Evolutionary conservation across 345 rosid genomes (phyloP), one percentile per base, ranked within the genome.

Genomic region (Euphorbia tirucalli): DNA sequence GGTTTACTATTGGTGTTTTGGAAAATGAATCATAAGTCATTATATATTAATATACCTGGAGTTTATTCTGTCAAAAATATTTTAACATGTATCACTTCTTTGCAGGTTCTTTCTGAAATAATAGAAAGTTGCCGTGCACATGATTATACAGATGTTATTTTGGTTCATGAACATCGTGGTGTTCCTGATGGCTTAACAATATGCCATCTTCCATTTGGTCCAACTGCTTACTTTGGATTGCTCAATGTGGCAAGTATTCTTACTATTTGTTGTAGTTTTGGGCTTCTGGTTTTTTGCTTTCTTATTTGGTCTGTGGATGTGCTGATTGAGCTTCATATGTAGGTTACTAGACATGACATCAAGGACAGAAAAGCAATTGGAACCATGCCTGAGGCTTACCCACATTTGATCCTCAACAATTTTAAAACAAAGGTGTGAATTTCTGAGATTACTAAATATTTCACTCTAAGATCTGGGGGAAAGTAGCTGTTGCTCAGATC

Each of bases 341-440:
- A 95, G 99, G 97, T 95, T 72, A 92, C 96, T 57, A 86, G 98
- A 81, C 99, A 95, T 80, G 99, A 95, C 74, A 88, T 89, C 70
- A 81, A 84, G 77, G 87, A 81, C 82, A 95, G 84, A 79, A 89
- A 89, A 71, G 74, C 85, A 18, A 85, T 85, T 14, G 97, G 99
- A 61, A 83, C 89, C 37, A 90, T 92, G 97, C 88, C 99, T 2
- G 97, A 88, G 91, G 97, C 89, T 41, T 89, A 85, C 70, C 99
- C 98, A 25, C 97, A 95, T 79, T 81, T 95, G 82, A 88, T 95
- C 70, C 83, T 95, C 30, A 74, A 89, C 82, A 90, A 90, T 77
- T 92, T 95, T 78, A 84, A 83, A 52, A 88, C 89, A 50, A 82
- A 88, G 93, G 99, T 92, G 75, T 41, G 59, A 16, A 1, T 13